Evolutionary conservation across 495 filamentous ascomycete species (phyloP).

Genomic region (Tetracladium marchalianum): DNA sequence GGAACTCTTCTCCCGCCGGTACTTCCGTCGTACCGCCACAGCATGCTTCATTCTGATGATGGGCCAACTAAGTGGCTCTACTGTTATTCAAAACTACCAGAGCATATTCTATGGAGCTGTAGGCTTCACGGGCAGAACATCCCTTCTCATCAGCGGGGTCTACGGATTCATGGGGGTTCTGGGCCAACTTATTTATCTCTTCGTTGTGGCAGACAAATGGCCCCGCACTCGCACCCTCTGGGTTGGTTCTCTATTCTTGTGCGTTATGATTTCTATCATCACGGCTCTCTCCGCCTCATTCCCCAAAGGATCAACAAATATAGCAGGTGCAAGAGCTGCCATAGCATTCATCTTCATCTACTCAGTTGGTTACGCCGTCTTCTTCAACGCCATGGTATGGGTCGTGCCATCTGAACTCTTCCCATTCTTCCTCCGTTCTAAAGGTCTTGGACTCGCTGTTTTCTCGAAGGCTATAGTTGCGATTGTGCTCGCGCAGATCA

Average conservation of each 20-base stretch:
- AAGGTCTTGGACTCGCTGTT: constrained; percentile 8
- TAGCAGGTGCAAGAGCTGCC: neutral
- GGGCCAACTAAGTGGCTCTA: neutral
- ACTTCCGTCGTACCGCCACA: constrained; percentile 4
- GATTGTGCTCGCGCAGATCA: constrained; percentile 41
- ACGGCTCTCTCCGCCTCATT: constrained; percentile 12
- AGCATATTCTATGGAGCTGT: constrained; percentile 3
- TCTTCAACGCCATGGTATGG: constrained; percentile 23
- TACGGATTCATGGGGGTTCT: constrained; percentile 12
- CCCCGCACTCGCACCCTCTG: constrained; percentile 7
- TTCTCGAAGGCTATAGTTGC: constrained; percentile 23
- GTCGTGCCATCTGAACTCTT: constrained; percentile 16
- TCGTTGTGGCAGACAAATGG: constrained; percentile 11
- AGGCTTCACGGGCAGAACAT: constrained; percentile 1
- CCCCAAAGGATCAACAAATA: neutral
- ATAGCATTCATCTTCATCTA: constrained; percentile 18
- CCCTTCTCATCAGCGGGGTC: constrained; percentile 2
- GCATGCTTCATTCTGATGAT: constrained; percentile 4
- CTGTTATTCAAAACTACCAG: constrained; percentile 10
- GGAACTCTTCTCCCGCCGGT: constrained; percentile 4
- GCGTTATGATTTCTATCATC: constrained; percentile 5
- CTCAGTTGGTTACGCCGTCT: constrained; percentile 18
- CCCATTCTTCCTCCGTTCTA: constrained; percentile 8
- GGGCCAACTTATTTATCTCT: constrained; percentile 4
- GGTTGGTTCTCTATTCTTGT: constrained; percentile 2